Conservation (phyloP, 352 stramenopile species). For the Thraustochytrium sp. region DNA sequence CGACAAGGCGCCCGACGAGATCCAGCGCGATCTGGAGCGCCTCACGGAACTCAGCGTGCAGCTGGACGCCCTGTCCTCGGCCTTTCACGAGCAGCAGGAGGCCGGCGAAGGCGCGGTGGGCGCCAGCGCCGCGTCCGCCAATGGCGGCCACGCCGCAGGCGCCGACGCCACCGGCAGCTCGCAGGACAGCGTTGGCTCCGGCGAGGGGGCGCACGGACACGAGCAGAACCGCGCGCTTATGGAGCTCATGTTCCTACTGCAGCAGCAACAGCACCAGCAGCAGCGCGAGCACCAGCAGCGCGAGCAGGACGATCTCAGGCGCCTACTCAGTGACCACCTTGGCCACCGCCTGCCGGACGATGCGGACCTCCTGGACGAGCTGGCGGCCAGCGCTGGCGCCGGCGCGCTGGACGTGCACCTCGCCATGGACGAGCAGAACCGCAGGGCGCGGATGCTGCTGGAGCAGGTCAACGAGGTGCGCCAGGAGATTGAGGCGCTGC, state of each 20-base stretch:
- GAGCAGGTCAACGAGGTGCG: conserved; percentile 15
- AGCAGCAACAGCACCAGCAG: not conserved
- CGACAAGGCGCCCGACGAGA: not conserved
- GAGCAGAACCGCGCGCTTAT: not conserved
- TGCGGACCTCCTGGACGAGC: not conserved
- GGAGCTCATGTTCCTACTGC: not conserved
- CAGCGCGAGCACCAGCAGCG: not conserved
- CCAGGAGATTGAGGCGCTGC: not conserved
- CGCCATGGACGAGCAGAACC: not conserved
- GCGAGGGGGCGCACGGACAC: not conserved
- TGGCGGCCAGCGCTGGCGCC: not conserved
- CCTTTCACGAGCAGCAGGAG: not conserved
- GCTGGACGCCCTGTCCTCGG: not conserved
- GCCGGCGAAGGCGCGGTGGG: not conserved
- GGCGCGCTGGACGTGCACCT: not conserved
- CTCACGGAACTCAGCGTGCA: not conserved
- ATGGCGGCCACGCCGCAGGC: not conserved
- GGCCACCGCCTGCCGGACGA: not conserved
- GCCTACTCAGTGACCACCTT: not conserved
- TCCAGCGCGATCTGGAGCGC: not conserved
- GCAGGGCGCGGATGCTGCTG: not conserved
- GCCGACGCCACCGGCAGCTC: not conserved
- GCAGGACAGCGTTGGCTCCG: not conserved
- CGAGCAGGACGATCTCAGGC: not conserved
- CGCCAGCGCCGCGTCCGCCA: not conserved